Percentiles rank a stretch among this genome's conserved stretches.
phyloP scores from a whole-genome alignment of 257 asterid species.

The Petunia secreta region DNA sequence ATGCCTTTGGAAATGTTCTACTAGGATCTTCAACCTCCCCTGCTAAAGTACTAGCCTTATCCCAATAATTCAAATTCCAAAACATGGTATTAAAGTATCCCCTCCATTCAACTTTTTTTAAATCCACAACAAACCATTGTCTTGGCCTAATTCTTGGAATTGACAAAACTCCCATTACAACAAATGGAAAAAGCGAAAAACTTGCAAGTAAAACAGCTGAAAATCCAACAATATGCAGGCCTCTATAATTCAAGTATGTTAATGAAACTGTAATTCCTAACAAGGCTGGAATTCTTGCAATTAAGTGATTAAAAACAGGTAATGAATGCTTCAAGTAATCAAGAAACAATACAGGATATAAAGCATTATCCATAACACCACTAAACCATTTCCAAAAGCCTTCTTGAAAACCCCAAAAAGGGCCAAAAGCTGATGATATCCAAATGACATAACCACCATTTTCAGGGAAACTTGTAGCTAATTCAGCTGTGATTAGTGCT shows the following conservation, averaged over 20 bases:
- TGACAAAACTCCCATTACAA: conserved; percentile 31
- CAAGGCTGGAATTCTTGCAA: conserved; percentile 41
- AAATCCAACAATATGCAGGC: conserved; percentile 30
- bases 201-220: conserved; percentile 27
- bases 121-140: conserved; percentile 28
- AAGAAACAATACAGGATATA: conserved; percentile 85
- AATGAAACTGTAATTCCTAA: conserved; percentile 17
- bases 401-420: conserved; percentile 44
- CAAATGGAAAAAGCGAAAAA: conserved; percentile 27
- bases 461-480: conserved; percentile 48
- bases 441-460: conserved; percentile 48
- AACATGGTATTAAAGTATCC: conserved; percentile 29
- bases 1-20: conserved; percentile 26
- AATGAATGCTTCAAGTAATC: conserved; percentile 85
- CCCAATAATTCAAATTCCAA: conserved; percentile 36
- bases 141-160: conserved; percentile 26
- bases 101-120: conserved; percentile 28
- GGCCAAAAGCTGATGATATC: conserved; percentile 47
- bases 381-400: conserved; percentile 93
- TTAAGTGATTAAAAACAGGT: conserved; percentile 48
- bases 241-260: conserved; percentile 30
- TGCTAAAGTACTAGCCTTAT: conserved; percentile 29
- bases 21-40: conserved; percentile 32
- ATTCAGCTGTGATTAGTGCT: conserved; percentile 45
- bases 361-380: conserved; percentile 95